Base-by-base conservation (phyloP, 352 stramenopile species). In the Elongisporangium prolatum region DNA sequence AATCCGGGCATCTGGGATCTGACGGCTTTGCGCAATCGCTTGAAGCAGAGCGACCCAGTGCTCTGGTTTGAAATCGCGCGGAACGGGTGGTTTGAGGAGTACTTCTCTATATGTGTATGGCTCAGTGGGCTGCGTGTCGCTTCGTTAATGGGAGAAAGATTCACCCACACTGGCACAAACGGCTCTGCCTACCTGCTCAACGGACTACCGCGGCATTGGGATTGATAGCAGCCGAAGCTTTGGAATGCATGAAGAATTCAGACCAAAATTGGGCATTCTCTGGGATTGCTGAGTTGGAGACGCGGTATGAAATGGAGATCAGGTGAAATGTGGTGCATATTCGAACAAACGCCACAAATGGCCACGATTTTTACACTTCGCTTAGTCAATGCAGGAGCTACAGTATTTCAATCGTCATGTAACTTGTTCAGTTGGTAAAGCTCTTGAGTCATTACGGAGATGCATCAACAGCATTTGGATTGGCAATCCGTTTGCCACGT, bases 1-100 rank as follows among this genome's bases (percentile, higher is more conserved):
- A 90, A 88, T 40, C 77, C 80, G 10, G 77, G 63, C 9, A 48
- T 89, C 14, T 88, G 77, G 77, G 68, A 86, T 47, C 54, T 77
- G 34, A 47, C 25, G 11, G 60, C 54, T 16, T 58, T 74, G 14
- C 28, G 28, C 6, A 6, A 34, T 0, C 44, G 52, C 4, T 21
- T 71, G 2, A 20, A 40, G 16, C 63, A 14, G 48, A 14, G 14
- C 47, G 28, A 55, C 13, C 14, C 37, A 14, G 21, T 18, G 5
- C 6, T n/a, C 13, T 24, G 16, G 21, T 83, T 83, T 50, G 22
- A 72, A 10, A 60, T 69, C 1, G 9, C 14, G 50, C 16, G 57
- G 13, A 55, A 38, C 21, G 63, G 75, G 47, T 50, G 76, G 8
- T 83, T 83, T 34, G 74, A 83, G 61, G 63, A 66, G 11, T 18